Evolutionary conservation across 2,329 filamentous ascomycete species (phyloP), one percentile per base, ranked within the genome.

Genomic region (Emmonsia crescens): DNA sequence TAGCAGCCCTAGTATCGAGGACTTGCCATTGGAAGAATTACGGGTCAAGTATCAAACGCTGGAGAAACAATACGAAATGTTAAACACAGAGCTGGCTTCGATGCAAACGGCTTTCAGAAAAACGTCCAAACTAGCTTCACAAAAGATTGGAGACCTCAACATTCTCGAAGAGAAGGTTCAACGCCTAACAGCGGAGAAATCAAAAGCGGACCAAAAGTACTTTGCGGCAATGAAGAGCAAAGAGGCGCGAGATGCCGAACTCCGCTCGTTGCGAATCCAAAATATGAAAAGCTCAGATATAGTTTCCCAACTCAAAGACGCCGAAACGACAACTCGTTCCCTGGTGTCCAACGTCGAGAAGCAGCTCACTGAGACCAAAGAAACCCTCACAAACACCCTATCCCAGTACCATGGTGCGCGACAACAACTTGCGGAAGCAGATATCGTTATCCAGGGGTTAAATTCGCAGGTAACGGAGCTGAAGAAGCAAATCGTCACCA

Each of bases 141-240:
- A 91, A 77, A 97, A 96, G 75, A 85, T 96, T 40, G 83, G 88
- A 68, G 91, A 96, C 64, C 85, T 89, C 59, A 79, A 81, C 5
- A 80, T 82, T 3, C 78, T 91, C 71, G 92, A 97, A 76, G 91
- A 96, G 61, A 89, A 88, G 64, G 80, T 93, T 44, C 78, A 84
- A 21, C 80, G 89, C 29, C 78, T 95, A 24, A 85, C 84, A 48
- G 89, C 91, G 0, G 91, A 99, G 75, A 99, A 99, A 78, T 86
- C 88, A 66, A 97, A 96, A 75, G 93, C 93, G 1, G 94, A 99
- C 70, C 93, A 97, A 71, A 97, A 97, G 75, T 99, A 96, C 73
- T 97, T 97, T 74, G 90, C 89, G 0, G 91, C 92, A 9, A 91
- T 96, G 81, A 96, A 96, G 73, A 88, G 92, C 67, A 95, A 93